Evolutionary conservation across 2,329 filamentous ascomycete species (phyloP), one percentile per base, ranked within the genome.

Genomic region (Cryphonectria carpinicola): DNA sequence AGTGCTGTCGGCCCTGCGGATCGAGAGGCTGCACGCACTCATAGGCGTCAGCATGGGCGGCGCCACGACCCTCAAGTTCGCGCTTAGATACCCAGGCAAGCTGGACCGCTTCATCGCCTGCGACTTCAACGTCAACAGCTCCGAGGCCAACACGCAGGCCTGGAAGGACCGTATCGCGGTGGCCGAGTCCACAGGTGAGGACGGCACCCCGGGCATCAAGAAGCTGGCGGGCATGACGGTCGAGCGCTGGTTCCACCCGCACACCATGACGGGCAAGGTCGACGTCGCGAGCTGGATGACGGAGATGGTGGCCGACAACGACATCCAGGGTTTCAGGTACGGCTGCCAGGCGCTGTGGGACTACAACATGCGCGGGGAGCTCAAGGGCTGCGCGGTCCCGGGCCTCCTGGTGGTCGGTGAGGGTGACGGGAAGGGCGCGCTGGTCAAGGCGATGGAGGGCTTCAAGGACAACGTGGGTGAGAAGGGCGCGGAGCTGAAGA

Each of bases 41-140:
- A 83, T 96, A 28, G 94, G 94, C 28, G 93, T 97, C 4, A 93
- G 90, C 49, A 89, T 96, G 79, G 94, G 94, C 73, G 94, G 94
- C 67, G 93, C 91, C 2, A 96, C 93, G 1, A 86, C 90, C 0
- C 86, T 96, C 65, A 90, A 92, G 77, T 90, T 92, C 66, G 91
- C 92, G 0, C 86, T 97, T 66, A 84, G 84, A 56, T 86, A 93
- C 75, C 90, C 92, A 0, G 73, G 82, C 1, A 85, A 88, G 60
- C 81, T 94, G 19, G 78, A 76, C 1, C 84, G 84, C 8, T 92
- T 94, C 78, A 83, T 95, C 32, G 86, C 90, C 4, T 95, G 93
- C 79, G 93, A 96, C 80, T 97, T 93, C 77, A 95, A 94, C 79
- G 86, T 88, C 10, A 85, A 88, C 6, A 90, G 91, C 0, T 93